Conservation (phyloP, 257 asterid species). For the Forsythia suspensa region DNA sequence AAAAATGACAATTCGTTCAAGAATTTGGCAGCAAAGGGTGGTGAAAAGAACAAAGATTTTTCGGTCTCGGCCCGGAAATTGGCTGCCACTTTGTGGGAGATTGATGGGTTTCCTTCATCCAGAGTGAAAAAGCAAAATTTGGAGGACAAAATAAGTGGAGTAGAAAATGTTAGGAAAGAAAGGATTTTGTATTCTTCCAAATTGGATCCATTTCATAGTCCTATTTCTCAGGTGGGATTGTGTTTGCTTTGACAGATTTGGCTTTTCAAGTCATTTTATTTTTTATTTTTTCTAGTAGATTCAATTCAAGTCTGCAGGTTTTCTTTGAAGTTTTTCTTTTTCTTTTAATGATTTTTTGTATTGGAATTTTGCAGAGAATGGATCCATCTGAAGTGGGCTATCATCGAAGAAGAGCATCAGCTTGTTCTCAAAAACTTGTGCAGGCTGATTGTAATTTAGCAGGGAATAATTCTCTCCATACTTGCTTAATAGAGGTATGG, state of each 20-base stretch:
- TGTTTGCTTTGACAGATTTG: slow-evolving; percentile 14
- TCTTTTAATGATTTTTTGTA: not conserved
- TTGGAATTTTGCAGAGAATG: slow-evolving; percentile 58
- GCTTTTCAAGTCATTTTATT: not conserved
- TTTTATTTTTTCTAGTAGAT: not conserved
- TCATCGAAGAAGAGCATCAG: slow-evolving; percentile 70
- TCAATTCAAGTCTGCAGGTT: slow-evolving; percentile 18
- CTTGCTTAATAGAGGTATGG: slow-evolving; percentile 65
- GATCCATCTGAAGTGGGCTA: slow-evolving; percentile 43
- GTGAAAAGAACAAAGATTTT: slow-evolving; percentile 46
- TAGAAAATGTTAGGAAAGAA: slow-evolving; percentile 40
- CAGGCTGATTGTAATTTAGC: slow-evolving; percentile 38
- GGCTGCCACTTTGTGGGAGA: slow-evolving; percentile 89
- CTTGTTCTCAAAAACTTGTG: slow-evolving; percentile 62
- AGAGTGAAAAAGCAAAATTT: slow-evolving; percentile 42
- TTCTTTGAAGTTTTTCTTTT: slow-evolving; percentile 11
- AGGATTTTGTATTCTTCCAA: slow-evolving; percentile 43
- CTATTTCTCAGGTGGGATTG: slow-evolving; percentile 71
- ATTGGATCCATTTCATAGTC: slow-evolving; percentile 55
- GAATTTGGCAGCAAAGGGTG: slow-evolving; percentile 41
- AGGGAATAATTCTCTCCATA: slow-evolving; percentile 43
- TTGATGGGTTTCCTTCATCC: slow-evolving; percentile 57
- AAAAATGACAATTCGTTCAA: slow-evolving; percentile 46
- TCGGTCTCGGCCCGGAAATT: slow-evolving; percentile 80
- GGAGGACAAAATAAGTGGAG: slow-evolving; percentile 46